Evolutionary conservation across 1,284 basidiomycete species (phyloP), one percentile per base, ranked within the genome.

Genomic region (Puccinia brachypodii): DNA sequence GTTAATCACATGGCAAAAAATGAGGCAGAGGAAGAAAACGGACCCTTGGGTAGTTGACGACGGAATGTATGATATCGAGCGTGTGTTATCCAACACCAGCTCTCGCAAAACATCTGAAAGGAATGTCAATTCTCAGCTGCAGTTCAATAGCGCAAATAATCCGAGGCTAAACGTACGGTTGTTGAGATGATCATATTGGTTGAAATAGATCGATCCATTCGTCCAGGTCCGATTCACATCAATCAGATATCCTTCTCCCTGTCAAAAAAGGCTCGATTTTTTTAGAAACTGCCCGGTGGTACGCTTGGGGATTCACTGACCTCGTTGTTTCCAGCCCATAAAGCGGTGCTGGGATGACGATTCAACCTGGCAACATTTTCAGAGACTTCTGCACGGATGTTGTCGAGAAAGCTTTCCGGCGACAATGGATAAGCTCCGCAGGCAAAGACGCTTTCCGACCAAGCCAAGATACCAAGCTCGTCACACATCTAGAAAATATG

Each of bases 251-350:
- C 78, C 78, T 81, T 81, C 78, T 33, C 78, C 78, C 78, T 81
- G 19, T 71, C 40, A 16, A 28, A 44, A 42, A 42, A 68, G n/a
- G n/a, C n/a, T n/a, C n/a, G 16, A 13, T 40, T 90, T 90, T 28
- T 90, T 90, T 14, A 89, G 90, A 16, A 90, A 89, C 90, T 90
- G 91, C 77, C 90, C 90, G 2, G 86, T 89, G 84, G 89, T 89
- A 84, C 89, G 90, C 1, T 90, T 89, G 83, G 90, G 56, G 87
- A 86, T 82, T 90, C 90, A 19, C 77, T 62, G 19, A 74, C 78
- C 85, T 91, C 90, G 84, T 91, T 91, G 33, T 90, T 90, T 14
- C 90, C 90, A 11, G 90, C 90, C 90, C 90, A 91, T 77, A 90
- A 90, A 3, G 87, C 89, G 83, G 89, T 89, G 84, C 90, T 90